Conservation (phyloP, 2,329 filamentous ascomycete species). For the Colletotrichum karsti region DNA sequence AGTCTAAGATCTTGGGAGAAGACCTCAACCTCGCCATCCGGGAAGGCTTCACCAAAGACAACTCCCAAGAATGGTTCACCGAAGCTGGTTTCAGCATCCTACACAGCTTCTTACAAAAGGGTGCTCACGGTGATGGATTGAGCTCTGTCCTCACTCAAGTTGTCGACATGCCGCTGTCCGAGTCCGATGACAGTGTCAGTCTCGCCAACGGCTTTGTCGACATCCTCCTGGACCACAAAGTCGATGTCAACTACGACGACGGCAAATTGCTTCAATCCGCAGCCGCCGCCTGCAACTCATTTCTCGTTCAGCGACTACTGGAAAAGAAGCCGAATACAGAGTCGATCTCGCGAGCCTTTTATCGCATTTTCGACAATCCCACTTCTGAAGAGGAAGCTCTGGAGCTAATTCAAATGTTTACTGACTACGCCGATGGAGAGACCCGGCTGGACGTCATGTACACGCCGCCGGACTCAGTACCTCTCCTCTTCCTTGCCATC, state of each 20-base stretch:
- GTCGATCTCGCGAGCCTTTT: constrained; percentile 62
- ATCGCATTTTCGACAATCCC: constrained; percentile 62
- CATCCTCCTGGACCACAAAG: constrained; percentile 48
- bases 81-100: constrained; percentile 55
- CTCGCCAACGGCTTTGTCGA: constrained; percentile 56
- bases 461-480: constrained; percentile 49
- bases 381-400: constrained; percentile 59
- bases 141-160: constrained; percentile 54
- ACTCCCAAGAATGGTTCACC: constrained; percentile 54
- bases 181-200: constrained; percentile 39
- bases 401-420: constrained; percentile 60
- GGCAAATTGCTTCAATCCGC: constrained; percentile 62
- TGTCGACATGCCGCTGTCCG: constrained; percentile 50
- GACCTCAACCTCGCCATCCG: constrained; percentile 56
- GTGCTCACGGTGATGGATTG: constrained; percentile 54
- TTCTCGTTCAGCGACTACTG: constrained; percentile 60
- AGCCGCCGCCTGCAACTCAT: constrained; percentile 58
- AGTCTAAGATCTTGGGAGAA: constrained; percentile 46
- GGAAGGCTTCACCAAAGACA: constrained; percentile 51
- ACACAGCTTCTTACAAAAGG: constrained; percentile 57
- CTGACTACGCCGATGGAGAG: constrained; percentile 56
- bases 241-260: constrained; percentile 57
- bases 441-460: constrained; percentile 60
- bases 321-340: constrained; percentile 56
- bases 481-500: constrained; percentile 61